These are phyloP conservation scores for Acanthamoeba healyi DNA, from an alignment of 208 protist genomes.

Conservation along the genomic window DNA sequence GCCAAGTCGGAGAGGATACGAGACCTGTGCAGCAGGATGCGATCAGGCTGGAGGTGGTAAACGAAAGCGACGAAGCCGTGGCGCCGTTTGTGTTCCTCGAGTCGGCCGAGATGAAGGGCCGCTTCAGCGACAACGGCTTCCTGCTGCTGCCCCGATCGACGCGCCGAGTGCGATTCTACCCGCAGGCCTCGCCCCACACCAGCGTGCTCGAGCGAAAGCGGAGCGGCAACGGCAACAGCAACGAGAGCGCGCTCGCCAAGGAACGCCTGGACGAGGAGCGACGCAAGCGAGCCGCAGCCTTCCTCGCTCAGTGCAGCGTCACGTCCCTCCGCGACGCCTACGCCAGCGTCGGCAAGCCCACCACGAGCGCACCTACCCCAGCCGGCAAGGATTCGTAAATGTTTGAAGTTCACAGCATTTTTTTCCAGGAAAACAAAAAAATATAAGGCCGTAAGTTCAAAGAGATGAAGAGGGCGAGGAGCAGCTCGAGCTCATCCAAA, in stretches of 20 bases:
- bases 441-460: too few species aligned
- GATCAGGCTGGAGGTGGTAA: not conserved
- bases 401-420: too few species aligned
- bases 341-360: too few species aligned
- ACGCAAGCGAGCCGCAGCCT: not conserved
- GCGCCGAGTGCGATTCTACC: not conserved
- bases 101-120: not conserved
- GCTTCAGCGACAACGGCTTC: conserved; percentile 40
- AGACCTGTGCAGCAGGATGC: not conserved
- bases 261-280: conserved; percentile 1
- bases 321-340: not conserved
- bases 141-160: not conserved
- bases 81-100: conserved; percentile 26
- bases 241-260: not conserved
- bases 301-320: not conserved
- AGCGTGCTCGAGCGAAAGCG: not conserved
- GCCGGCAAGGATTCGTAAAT: too few species aligned
- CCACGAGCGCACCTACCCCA: too few species aligned
- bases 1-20: not conserved
- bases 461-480: too few species aligned
- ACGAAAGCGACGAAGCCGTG: conserved; percentile 18
- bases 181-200: not conserved
- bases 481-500: too few species aligned
- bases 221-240: conserved; percentile 8
- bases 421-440: too few species aligned